Evolutionary conservation across 495 filamentous ascomycete species (phyloP).

Genomic region (Glonium stellatum): DNA sequence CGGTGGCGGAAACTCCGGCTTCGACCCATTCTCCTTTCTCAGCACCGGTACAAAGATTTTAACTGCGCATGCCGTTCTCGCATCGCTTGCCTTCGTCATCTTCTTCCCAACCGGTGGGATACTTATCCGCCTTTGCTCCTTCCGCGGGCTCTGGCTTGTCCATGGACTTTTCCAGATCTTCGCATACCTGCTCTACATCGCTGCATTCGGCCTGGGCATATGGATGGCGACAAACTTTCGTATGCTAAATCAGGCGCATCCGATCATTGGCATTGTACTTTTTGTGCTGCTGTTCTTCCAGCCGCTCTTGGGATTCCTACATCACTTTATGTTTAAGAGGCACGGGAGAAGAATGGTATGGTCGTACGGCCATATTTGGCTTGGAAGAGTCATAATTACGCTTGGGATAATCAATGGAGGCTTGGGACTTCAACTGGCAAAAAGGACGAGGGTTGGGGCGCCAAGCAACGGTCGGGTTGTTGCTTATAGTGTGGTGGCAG

Average conservation of each 20-base stretch:
- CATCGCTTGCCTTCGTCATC: constrained; percentile 26
- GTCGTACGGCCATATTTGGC: constrained; percentile 18
- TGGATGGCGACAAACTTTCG: constrained; percentile 8
- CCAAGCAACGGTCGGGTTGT: neutral
- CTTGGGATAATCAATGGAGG: constrained; percentile 35
- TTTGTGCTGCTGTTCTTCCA: constrained; percentile 18
- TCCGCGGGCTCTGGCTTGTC: constrained; percentile 18
- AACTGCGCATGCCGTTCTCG: constrained; percentile 25
- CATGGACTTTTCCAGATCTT: constrained; percentile 26
- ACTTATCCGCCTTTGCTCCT: constrained; percentile 19
- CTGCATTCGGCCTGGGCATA: constrained; percentile 27
- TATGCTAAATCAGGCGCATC: constrained; percentile 3
- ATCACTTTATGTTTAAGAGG: constrained; percentile 21
- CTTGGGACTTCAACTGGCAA: constrained; percentile 24
- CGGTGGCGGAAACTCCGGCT: no score
- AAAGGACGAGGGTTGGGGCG: neutral
- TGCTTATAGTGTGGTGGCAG: constrained; percentile 26
- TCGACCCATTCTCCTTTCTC: no score
- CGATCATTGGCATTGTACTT: constrained; percentile 19
- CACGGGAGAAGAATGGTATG: constrained; percentile 5
- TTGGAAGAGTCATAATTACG: constrained; percentile 25
- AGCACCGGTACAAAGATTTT: neutral
- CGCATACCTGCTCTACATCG: constrained; percentile 22
- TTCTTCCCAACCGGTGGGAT: constrained; percentile 31
- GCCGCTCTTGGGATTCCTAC: constrained; percentile 14